Base-by-base conservation (phyloP, 2,329 filamentous ascomycete genomes). In the Fusarium nodosum region DNA sequence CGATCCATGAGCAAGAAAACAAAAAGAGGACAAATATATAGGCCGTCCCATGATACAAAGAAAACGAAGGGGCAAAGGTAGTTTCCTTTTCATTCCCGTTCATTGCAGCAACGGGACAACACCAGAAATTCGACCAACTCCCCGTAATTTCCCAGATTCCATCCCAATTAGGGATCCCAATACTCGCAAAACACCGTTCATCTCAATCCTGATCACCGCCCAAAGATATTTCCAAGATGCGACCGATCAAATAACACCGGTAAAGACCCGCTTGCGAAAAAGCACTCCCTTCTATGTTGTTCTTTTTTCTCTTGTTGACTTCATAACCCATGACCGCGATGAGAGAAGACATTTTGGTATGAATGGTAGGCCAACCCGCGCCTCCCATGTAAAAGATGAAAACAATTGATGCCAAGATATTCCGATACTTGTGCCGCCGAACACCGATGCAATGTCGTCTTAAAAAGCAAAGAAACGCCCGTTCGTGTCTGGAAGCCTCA, bases 401-500 rank as follows among this genome's bases (percentile, higher is more conserved):
- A 79, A 68, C 66, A 76, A 60, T 75, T 56, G 74, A 74, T 76
- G 72, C 70, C 66, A 56, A 74, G 47, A 76, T 72, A 67, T 50
- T 70, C 69, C 57, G 53, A 65, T 72, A 69, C 58, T 56, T 60
- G 73, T 74, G 61, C 72, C 71, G 60, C 66, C 51, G 50, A 72
- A 82, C 82, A 83, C 82, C 81, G 77, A 85, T 85, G 84, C 83
- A 84, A 75, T 81, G 75, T 75, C 57, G 68, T 76, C 71, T 72
- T 74, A 52, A 77, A 80, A 82, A 83, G 82, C 81, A 81, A 83
- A 82, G 58, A 68, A 74, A 77, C 75, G 72, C 73, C 75, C 77
- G 79, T 83, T 81, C 80, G 81, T 83, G 79, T 79, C 80, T 76
- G 78, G 78, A 78, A 79, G 69, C 76, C 77, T 74, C 72, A 75